Evolutionary conservation across 805 yeast genomes (phyloP).

Genomic region (Nakazawaea anatomiae): DNA sequence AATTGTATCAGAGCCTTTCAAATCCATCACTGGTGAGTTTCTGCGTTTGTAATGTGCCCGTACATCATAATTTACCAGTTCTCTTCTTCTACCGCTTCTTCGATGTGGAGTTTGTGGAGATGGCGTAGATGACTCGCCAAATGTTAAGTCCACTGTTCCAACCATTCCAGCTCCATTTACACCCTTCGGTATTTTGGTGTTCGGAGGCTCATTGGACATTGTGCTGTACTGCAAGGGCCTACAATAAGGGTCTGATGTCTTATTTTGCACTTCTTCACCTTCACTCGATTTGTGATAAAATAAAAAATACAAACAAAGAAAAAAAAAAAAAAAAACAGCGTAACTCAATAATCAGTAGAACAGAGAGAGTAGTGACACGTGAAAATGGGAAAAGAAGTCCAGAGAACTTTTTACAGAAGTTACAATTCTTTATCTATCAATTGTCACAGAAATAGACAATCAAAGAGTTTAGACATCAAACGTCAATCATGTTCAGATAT

Average conservation of each 20-base stretch:
- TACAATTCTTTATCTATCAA: too few relatives aligned
- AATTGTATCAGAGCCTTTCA: too few relatives aligned
- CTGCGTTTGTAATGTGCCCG: conserved; percentile 1
- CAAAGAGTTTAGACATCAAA: background rate
- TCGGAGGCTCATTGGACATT: conserved; percentile 1
- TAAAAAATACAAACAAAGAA: background rate
- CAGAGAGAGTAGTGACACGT: background rate
- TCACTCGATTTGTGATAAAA: background rate
- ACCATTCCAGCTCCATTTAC: background rate
- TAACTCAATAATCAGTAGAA: background rate
- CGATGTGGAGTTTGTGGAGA: background rate
- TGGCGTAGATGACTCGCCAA: background rate
- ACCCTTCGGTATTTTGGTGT: background rate
- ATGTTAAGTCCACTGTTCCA: background rate
- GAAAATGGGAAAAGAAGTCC: background rate
- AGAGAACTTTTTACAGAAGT: too few relatives aligned
- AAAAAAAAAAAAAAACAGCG: background rate
- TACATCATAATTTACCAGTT: conserved; percentile 4
- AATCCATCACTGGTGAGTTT: background rate
- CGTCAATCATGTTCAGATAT: background rate
- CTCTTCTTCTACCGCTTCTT: conserved; percentile 4
- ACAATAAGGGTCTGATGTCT: background rate
- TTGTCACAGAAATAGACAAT: background rate
- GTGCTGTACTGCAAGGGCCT: background rate
- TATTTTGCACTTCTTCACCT: background rate